A percentile compares a stretch with the other conserved stretches of the same genome.
Conservation (phyloP, 805 yeast genomes). For the Candida sonorensis region DNA sequence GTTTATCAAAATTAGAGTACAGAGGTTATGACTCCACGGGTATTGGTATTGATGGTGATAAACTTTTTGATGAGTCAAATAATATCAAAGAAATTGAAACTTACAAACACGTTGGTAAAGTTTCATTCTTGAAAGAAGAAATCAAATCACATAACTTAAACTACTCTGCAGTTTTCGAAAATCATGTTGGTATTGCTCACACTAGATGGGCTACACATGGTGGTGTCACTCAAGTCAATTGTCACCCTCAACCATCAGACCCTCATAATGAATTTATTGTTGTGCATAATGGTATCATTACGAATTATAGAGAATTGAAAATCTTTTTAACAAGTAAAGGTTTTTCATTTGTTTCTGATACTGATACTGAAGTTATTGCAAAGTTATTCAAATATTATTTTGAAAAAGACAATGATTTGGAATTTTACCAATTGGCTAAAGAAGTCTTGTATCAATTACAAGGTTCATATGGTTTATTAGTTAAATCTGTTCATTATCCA, state of each 20-base stretch:
- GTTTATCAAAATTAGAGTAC: conserved; percentile 80
- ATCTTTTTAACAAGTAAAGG: conserved; percentile 79
- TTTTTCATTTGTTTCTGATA: conserved; percentile 76
- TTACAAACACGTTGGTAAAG: conserved; percentile 88
- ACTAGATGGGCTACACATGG: conserved; percentile 99
- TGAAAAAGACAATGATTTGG: conserved; percentile 70
- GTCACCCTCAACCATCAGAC: conserved; percentile 96
- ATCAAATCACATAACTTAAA: conserved; percentile 46
- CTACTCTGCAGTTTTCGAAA: conserved; percentile 58
- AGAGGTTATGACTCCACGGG: conserved; percentile 99
- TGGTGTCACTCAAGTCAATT: conserved; percentile 74
- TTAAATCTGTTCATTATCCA: conserved; percentile 88
- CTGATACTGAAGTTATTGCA: conserved; percentile 98
- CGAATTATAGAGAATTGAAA: conserved; percentile 88
- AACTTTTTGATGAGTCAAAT: conserved; percentile 25
- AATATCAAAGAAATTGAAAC: conserved; percentile 59
- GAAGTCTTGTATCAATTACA: conserved; percentile 88
- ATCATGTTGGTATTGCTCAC: conserved; percentile 96
- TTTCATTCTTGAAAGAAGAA: conserved; percentile 66
- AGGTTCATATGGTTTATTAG: conserved; percentile 95
- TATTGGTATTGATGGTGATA: conserved; percentile 88
- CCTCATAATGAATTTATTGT: conserved; percentile 75
- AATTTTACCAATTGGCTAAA: conserved; percentile 88
- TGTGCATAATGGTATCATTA: conserved; percentile 97
- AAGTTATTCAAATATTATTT: conserved; percentile 87